phyloP scores from a whole-genome alignment of 805 yeast species.

The Yarrowia sp. region DNA sequence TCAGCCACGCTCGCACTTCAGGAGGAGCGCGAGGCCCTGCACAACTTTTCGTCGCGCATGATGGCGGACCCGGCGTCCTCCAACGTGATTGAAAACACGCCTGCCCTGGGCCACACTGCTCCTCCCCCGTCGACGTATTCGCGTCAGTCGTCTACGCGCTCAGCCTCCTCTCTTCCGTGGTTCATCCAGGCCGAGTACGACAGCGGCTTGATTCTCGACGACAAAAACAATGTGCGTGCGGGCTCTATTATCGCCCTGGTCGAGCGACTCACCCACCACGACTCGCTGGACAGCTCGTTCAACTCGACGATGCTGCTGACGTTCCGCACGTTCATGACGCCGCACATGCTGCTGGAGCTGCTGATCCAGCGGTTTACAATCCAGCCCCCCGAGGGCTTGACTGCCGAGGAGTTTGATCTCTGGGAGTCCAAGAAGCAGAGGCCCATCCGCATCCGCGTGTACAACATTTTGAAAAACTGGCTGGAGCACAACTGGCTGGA shows the following conservation, averaged over 20 bases:
- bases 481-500: constrained; percentile 70
- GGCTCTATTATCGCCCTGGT: constrained; percentile 78
- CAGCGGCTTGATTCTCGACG: constrained; percentile 54
- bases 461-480: constrained; percentile 63
- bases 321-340: constrained; percentile 69
- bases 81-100: not conserved
- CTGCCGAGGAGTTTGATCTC: constrained; percentile 71
- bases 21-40: constrained; percentile 18
- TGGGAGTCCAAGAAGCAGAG: constrained; percentile 73
- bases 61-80: constrained; percentile 1
- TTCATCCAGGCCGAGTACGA: constrained; percentile 52
- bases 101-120: not conserved
- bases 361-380: constrained; percentile 64
- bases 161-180: constrained; percentile 41
- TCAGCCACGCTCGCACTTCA: constrained; percentile 20
- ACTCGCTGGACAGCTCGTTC: constrained; percentile 55
- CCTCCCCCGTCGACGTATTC: constrained; percentile 3
- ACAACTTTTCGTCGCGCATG: constrained; percentile 20
- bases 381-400: constrained; percentile 83
- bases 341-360: constrained; percentile 57
- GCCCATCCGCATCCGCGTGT: constrained; percentile 64
- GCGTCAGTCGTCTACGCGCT: constrained; percentile 6
- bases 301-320: constrained; percentile 70
- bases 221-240: constrained; percentile 73
- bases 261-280: constrained; percentile 77